Evolutionary conservation across 2,329 filamentous ascomycete genomes (phyloP), one percentile per base, ranked within the genome.

Genomic region (Diplodia sapinea): DNA sequence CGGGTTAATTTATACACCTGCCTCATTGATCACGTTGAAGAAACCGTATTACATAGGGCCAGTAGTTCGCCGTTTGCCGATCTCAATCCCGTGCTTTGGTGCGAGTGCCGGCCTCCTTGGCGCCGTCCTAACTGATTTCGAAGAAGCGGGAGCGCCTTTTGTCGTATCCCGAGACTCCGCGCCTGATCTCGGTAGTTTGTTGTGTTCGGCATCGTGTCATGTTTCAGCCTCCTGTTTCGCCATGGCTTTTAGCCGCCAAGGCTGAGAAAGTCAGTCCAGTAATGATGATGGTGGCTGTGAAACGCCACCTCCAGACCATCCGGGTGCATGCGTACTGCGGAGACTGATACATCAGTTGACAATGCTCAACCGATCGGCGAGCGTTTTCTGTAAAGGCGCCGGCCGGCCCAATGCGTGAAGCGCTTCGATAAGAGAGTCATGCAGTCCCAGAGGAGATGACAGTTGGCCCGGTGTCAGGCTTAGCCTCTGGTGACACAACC

Each of bases 181-280:
- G 40, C 26, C 26, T 13, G 26, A 33, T 29, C 57, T 33, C 57
- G 40, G 57, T 43, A 62, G 43, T 62, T 50, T 9, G 36, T 13
- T 47, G 38, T 20, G 17, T 29, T 62, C 57, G 57, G 57, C 57
- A 62, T 29, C 50, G 57, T 50, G 43, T 2, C 40, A 43, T 50
- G 57, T 62, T 62, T 62, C 57, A 62, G 40, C 57, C 57, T 62
- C 43, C 57, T 43, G 57, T 62, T 62, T 62, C 57, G 57, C 43
- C 57, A 62, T 62, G 38, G n/a, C 20, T 26, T 47, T 62, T 62
- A 62, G 57, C 57, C 57, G 40, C 49, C 43, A 17, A 17, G 4
- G 43, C 15, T 23, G 47, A 23, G 8, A 49, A 29, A 20, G 57
- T 38, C 40, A 36, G 40, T 7, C 57, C 40, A 47, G 26, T 12